A percentile compares a stretch with the other conserved stretches of the same genome.
Evolutionary conservation across 164 flowering plant species (phyloP).

Genomic region (Annona squamosa): DNA sequence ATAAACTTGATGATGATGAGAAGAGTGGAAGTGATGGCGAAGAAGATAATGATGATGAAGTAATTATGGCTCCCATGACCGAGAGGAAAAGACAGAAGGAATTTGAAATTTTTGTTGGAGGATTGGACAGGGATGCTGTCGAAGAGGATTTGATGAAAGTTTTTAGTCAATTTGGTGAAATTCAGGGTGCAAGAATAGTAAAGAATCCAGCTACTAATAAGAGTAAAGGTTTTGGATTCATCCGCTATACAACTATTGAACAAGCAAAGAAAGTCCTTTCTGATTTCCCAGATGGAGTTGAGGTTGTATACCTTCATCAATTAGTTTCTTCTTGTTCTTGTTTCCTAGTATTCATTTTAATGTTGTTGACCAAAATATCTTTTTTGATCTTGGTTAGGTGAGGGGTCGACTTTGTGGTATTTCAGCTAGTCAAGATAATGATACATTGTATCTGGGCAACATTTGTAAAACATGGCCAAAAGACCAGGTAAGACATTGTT

Average conservation of each 20-base stretch:
- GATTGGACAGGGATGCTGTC: conserved; percentile 29
- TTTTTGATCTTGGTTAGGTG: conserved; percentile 22
- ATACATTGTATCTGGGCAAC: conserved; percentile 37
- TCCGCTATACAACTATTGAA: conserved; percentile 34
- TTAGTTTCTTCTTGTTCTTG: neutral
- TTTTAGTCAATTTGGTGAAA: conserved; percentile 33
- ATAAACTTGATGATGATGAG: conserved; percentile 9
- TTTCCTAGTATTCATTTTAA: neutral
- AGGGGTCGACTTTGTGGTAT: conserved; percentile 30
- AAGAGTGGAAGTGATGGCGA: conserved; percentile 9
- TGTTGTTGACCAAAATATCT: neutral
- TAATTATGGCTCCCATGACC: conserved; percentile 16
- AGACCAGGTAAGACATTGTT: conserved; percentile 21
- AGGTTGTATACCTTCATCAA: conserved; percentile 16
- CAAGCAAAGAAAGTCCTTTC: conserved; percentile 34
- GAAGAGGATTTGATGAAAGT: conserved; percentile 38
- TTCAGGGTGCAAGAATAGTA: conserved; percentile 26
- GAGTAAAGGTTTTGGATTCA: conserved; percentile 41
- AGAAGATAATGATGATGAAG: conserved; percentile 10
- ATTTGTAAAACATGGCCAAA: conserved; percentile 39
- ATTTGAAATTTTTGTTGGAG: conserved; percentile 37
- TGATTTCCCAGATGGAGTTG: conserved; percentile 36
- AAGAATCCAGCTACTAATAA: conserved; percentile 28
- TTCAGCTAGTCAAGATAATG: conserved; percentile 35
- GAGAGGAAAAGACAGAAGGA: conserved; percentile 29